Conservation (phyloP, 164 flowering plant genomes). For the Tinospora cordifolia region DNA sequence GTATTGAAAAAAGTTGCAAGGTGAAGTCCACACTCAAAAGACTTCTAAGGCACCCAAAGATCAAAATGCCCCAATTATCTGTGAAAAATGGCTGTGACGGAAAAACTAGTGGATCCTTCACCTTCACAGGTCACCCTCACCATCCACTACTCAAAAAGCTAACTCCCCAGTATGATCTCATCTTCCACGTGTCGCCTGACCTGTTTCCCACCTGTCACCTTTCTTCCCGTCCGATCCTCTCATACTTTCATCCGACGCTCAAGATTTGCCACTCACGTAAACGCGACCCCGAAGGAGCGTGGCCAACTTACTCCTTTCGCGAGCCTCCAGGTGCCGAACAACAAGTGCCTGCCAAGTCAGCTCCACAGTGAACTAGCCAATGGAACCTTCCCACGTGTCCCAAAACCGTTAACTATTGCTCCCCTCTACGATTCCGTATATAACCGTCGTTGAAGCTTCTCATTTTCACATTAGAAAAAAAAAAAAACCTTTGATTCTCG, state of each 20-base stretch:
- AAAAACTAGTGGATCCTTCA: not conserved
- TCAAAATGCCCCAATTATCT: not conserved
- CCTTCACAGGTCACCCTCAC: not conserved
- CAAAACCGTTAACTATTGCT: not conserved
- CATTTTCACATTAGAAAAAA: not conserved
- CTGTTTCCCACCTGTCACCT: slow-evolving; percentile 7
- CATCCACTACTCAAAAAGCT: not conserved
- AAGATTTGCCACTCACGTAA: not conserved
- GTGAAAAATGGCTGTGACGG: not conserved
- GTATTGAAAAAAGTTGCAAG: not conserved
- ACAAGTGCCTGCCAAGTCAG: slow-evolving; percentile 9
- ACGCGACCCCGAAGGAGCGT: slow-evolving; percentile 8
- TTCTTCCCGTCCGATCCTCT: slow-evolving; percentile 1
- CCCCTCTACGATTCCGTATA: not conserved
- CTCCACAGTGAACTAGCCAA: not conserved
- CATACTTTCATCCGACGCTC: not conserved
- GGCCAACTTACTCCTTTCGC: slow-evolving; percentile 9
- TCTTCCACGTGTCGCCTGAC: slow-evolving; percentile 11
- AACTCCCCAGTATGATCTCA: not conserved
- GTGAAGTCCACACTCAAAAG: not conserved
- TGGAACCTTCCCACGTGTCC: slow-evolving; percentile 5
- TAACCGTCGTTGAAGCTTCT: slow-evolving; percentile 5
- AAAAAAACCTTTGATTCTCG: not conserved
- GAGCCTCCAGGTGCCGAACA: slow-evolving; percentile 10
- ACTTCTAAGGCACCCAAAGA: not conserved